Evolutionary conservation across 2,329 filamentous ascomycete species (phyloP).

Genomic region (Xylariaceae sp.): DNA sequence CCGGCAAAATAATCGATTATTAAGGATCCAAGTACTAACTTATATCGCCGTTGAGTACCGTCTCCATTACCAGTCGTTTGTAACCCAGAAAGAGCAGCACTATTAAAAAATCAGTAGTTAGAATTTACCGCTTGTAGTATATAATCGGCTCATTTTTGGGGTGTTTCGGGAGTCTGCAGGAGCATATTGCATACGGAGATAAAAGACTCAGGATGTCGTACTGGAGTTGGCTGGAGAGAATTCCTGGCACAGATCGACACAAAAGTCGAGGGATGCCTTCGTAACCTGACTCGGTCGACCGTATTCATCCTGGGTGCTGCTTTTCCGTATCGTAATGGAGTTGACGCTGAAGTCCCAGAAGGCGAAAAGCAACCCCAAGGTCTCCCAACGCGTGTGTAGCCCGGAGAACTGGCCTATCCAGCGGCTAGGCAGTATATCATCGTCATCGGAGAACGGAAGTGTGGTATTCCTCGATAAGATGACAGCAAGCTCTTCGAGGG

Average conservation of each 20-base stretch:
- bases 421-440: constrained; percentile 42
- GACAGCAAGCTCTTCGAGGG: constrained; percentile 47
- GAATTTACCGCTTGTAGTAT: not conserved
- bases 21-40: constrained; percentile 15
- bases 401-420: constrained; percentile 51
- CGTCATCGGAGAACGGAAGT: constrained; percentile 45
- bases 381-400: constrained; percentile 51
- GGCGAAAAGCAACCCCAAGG: constrained; percentile 48
- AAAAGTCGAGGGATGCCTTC: constrained; percentile 35
- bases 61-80: constrained; percentile 16
- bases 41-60: constrained; percentile 17
- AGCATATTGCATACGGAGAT: not conserved
- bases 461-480: constrained; percentile 49
- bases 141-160: not conserved
- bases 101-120: not conserved
- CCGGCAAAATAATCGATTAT: too few species aligned
- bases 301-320: constrained; percentile 10
- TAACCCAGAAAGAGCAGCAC: constrained; percentile 15
- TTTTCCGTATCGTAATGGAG: constrained; percentile 10
- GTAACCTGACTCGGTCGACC: constrained; percentile 22
- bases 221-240: constrained; percentile 37
- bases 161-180: not conserved
- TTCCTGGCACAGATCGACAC: constrained; percentile 38
- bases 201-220: not conserved
- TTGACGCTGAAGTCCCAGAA: constrained; percentile 35